Evolutionary conservation across 2,329 filamentous ascomycete species (phyloP).

Genomic region (Fusarium illudens): DNA sequence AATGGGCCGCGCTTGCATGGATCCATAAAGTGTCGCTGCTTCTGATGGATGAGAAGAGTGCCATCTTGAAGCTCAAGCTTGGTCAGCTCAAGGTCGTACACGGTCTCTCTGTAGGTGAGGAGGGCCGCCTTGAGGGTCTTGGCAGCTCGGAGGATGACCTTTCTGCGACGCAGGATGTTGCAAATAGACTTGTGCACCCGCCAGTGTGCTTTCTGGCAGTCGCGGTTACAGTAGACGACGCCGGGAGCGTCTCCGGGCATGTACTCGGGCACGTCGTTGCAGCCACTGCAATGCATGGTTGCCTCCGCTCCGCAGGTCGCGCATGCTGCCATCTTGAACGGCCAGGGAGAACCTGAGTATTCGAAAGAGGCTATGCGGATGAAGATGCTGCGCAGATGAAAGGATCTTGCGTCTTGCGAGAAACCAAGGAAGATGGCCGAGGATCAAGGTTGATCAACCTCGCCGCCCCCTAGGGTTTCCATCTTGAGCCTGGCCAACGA

Average conservation of each 20-base stretch:
- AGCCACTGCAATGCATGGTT: conserved; percentile 1
- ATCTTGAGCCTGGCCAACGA: neutral
- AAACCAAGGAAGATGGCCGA: neutral
- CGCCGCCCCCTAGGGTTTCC: neutral
- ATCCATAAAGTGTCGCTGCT: neutral
- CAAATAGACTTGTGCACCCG: conserved; percentile 14
- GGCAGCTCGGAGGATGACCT: conserved; percentile 6
- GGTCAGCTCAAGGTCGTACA: conserved; percentile 4
- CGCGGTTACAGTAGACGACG: conserved; percentile 17
- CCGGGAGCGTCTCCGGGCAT: conserved; percentile 8
- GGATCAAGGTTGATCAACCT: neutral
- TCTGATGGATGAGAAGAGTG: conserved; percentile 8
- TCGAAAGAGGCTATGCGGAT: neutral
- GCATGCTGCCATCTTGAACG: conserved; percentile 10
- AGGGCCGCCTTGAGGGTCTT: conserved; percentile 14
- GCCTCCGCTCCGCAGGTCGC: conserved; percentile 11
- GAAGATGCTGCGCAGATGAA: neutral
- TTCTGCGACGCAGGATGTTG: conserved; percentile 7
- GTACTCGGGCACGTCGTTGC: conserved; percentile 21
- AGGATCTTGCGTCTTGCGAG: neutral
- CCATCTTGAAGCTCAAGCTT: neutral
- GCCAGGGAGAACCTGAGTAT: neutral
- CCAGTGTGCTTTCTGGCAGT: conserved; percentile 16
- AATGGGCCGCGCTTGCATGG: neutral
- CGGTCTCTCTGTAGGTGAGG: conserved; percentile 13